These are phyloP conservation scores for Nepenthes mirabilis DNA, from an alignment of 148 eudicot species.

Conservation along the genomic window DNA sequence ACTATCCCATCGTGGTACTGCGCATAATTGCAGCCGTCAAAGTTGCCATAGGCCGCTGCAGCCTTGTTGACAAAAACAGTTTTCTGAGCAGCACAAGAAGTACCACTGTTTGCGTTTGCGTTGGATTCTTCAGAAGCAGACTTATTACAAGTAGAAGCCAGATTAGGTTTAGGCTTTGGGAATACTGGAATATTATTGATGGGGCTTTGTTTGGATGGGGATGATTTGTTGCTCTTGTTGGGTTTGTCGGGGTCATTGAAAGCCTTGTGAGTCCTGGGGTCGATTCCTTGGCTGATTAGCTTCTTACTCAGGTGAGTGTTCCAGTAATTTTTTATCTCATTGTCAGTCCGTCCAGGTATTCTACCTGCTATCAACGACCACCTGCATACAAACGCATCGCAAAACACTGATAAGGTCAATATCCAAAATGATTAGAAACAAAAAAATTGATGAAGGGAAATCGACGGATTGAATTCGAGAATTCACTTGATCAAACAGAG, in stretches of 20 bases:
- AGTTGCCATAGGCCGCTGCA: background rate
- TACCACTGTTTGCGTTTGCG: background rate
- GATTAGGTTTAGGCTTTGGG: constrained; percentile 1
- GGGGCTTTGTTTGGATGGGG: background rate
- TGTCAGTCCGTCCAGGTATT: constrained; percentile 55
- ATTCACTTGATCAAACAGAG: too few relatives aligned
- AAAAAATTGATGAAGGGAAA: too few relatives aligned
- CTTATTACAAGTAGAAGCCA: background rate
- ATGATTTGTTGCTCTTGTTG: background rate
- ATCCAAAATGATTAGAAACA: too few relatives aligned
- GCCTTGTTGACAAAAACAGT: background rate
- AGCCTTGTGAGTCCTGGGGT: constrained; percentile 62
- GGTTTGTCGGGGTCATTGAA: background rate
- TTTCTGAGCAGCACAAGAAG: background rate
- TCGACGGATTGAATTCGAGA: too few relatives aligned
- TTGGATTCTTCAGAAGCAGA: constrained; percentile 2
- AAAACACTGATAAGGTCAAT: too few relatives aligned
- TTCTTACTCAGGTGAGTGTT: constrained; percentile 64
- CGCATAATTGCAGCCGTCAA: background rate
- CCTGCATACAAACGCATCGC: constrained; percentile 7
- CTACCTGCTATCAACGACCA: constrained; percentile 65
- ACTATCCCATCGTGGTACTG: background rate
- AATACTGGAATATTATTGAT: background rate
- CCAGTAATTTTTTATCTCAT: constrained; percentile 67
- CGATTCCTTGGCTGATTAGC: constrained; percentile 53